Evolutionary conservation across 306 rosid species (phyloP).

Genomic region (Parietaria judaica): DNA sequence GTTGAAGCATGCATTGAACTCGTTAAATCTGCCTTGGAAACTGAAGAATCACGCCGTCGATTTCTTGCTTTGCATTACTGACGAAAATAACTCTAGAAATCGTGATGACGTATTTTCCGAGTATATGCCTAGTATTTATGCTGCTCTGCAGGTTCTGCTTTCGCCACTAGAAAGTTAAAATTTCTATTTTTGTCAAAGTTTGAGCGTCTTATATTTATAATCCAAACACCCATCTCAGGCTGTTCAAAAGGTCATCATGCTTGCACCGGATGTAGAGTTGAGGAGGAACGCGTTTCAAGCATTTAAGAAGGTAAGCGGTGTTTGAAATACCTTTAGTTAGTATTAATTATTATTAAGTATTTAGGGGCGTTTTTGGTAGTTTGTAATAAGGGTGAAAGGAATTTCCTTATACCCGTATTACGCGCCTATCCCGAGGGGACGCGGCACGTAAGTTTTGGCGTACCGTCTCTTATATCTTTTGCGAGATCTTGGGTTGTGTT

Average conservation of each 20-base stretch:
- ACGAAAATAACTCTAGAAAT: slow-evolving; percentile 27
- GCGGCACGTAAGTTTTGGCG: no score
- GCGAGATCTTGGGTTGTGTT: no score
- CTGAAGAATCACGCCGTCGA: slow-evolving; percentile 56
- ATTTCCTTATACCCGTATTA: no score
- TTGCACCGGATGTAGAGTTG: slow-evolving; percentile 45
- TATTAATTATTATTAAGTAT: no score
- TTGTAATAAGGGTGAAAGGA: no score
- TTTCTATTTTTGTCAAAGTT: slow-evolving; percentile 1
- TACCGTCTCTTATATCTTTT: no score
- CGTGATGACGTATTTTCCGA: slow-evolving; percentile 29
- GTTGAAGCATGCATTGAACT: slow-evolving; percentile 53
- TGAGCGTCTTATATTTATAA: slow-evolving; percentile 5
- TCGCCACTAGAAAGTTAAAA: slow-evolving; percentile 10
- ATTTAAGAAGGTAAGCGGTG: slow-evolving; percentile 53
- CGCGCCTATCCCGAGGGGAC: no score
- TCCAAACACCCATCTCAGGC: slow-evolving; percentile 50
- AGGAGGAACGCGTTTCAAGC: slow-evolving; percentile 57
- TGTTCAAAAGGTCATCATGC: slow-evolving; percentile 59
- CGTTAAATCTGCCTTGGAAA: slow-evolving; percentile 59
- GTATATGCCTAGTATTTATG: slow-evolving; percentile 50
- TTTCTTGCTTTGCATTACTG: slow-evolving; percentile 58
- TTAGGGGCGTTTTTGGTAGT: no score
- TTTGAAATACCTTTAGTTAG: neutral
- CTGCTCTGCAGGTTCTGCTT: slow-evolving; percentile 61